Conservation (phyloP, 2,329 filamentous ascomycete species). For the Paecilomyces sp. region DNA sequence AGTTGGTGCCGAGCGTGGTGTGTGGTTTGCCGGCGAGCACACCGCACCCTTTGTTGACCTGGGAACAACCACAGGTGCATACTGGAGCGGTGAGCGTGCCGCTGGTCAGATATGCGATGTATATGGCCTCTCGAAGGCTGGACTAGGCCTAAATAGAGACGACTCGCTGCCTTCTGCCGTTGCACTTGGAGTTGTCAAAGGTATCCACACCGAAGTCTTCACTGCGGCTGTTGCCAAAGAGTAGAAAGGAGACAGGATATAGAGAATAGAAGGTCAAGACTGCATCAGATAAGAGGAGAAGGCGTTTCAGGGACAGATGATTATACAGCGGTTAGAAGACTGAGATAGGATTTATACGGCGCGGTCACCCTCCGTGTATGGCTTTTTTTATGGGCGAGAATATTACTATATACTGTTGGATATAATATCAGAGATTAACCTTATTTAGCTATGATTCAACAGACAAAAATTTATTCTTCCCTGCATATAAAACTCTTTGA, state of each 20-base stretch:
- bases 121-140: slow-evolving; percentile 17
- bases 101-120: slow-evolving; percentile 46
- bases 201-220: neutral
- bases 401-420: neutral
- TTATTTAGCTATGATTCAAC: neutral
- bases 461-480: neutral
- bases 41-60: slow-evolving; percentile 83
- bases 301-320: neutral
- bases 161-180: slow-evolving; percentile 25
- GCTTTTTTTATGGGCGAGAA: too few relatives aligned
- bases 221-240: neutral
- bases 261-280: neutral
- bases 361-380: neutral
- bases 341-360: neutral
- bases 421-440: neutral
- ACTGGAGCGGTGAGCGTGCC: slow-evolving; percentile 80
- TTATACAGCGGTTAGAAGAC: neutral
- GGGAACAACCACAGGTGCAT: slow-evolving; percentile 84
- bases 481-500: neutral
- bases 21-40: slow-evolving; percentile 81
- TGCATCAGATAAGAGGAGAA: neutral
- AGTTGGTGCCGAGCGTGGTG: slow-evolving; percentile 46
- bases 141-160: slow-evolving; percentile 16
- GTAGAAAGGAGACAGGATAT: neutral
- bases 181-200: neutral